A percentile compares a stretch with the other conserved stretches of the same genome.
These are phyloP conservation scores for Cicer bijugum DNA, from an alignment of 306 rosid species.

Conservation along the genomic window DNA sequence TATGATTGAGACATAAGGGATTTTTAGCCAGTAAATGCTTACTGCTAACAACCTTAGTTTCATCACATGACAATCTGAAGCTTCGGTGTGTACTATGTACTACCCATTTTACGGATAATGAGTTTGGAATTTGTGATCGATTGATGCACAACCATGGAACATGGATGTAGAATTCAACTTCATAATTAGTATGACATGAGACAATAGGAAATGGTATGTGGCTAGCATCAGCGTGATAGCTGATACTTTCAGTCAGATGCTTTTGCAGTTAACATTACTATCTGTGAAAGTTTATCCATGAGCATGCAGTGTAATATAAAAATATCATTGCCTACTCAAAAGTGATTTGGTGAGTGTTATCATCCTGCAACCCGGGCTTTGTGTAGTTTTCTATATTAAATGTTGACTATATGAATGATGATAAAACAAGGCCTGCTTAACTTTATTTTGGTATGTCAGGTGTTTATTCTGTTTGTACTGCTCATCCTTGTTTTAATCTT, in stretches of 20 bases:
- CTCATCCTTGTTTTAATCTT: background rate
- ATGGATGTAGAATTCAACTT: constrained; percentile 4
- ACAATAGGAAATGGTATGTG: background rate
- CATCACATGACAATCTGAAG: background rate
- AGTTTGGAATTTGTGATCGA: constrained; percentile 14
- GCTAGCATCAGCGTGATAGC: background rate
- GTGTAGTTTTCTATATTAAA: constrained; percentile 17
- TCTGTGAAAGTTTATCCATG: constrained; percentile 28
- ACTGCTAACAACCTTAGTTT: constrained; percentile 4
- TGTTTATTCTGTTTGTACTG: constrained; percentile 26
- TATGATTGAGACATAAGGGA: too few species aligned
- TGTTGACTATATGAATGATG: background rate
- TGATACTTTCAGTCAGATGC: background rate
- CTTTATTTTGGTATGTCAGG: constrained; percentile 24
- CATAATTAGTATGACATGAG: background rate
- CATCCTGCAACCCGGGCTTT: background rate
- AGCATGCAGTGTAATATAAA: background rate
- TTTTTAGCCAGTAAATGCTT: too few species aligned
- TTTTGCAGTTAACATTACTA: constrained; percentile 1
- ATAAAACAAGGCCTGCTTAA: background rate
- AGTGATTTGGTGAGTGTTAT: background rate
- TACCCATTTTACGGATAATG: background rate
- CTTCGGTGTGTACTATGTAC: background rate
- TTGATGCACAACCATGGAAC: background rate
- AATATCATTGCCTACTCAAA: background rate